A percentile compares a stretch with the other conserved stretches of the same genome.
phyloP scores from a whole-genome alignment of 202 grass and related monocot genomes.

The Schoenoplectus tabernaemontani region DNA sequence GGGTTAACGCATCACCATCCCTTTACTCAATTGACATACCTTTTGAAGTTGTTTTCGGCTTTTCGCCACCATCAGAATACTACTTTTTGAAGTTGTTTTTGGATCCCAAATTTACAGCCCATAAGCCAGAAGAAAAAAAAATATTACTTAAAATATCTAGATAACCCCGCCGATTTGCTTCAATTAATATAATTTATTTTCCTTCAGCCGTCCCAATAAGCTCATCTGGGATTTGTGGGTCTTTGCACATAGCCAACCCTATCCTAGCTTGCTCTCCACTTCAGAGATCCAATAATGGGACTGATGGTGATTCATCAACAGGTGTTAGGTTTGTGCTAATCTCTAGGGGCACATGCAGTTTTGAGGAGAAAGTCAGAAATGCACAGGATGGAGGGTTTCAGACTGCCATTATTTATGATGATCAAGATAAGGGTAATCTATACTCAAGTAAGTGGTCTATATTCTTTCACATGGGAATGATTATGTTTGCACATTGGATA shows the following conservation, averaged over 20 bases:
- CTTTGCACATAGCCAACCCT: slow-evolving; percentile 48
- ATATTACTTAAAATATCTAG: neutral
- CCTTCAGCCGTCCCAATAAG: slow-evolving; percentile 40
- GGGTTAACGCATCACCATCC: neutral
- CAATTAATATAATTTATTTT: neutral
- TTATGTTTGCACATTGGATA: neutral
- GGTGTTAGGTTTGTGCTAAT: slow-evolving; percentile 49
- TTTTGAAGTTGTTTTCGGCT: neutral
- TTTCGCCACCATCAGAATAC: neutral
- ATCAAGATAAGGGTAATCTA: slow-evolving; percentile 64
- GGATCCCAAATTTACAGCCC: neutral
- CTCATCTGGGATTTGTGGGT: slow-evolving; percentile 52
- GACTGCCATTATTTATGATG: slow-evolving; percentile 63
- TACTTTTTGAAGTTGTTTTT: neutral
- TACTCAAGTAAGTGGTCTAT: slow-evolving; percentile 54
- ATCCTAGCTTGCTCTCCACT: slow-evolving; percentile 46
- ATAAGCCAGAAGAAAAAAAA: neutral
- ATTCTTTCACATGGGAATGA: neutral
- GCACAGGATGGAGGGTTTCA: slow-evolving; percentile 63
- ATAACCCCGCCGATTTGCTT: neutral
- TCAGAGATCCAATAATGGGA: slow-evolving; percentile 21
- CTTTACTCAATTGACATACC: neutral
- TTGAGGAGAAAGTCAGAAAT: slow-evolving; percentile 56
- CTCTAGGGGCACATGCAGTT: slow-evolving; percentile 60
- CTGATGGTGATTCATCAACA: neutral